Percentiles rank a stretch among this genome's conserved stretches.
phyloP scores from a whole-genome alignment of 1,284 basidiomycete species.

The Thecaphora thlaspeos region DNA sequence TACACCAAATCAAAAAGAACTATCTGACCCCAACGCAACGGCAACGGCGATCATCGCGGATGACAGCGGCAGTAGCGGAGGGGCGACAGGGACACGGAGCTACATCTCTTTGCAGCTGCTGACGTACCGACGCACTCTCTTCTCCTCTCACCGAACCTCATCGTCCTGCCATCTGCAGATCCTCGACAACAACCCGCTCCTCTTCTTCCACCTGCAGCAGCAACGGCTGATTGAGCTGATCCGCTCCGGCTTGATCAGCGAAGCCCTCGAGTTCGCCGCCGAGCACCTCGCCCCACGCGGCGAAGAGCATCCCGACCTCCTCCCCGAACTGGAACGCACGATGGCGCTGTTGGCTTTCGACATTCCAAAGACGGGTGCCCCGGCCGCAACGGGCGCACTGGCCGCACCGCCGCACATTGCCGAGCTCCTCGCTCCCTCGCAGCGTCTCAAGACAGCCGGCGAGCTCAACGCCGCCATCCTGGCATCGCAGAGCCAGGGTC shows the following conservation, averaged over 20 bases:
- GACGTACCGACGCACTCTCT: too few species aligned
- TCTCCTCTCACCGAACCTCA: too few species aligned
- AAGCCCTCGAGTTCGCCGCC: conserved; percentile 87
- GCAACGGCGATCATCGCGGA: too few species aligned
- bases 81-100: too few species aligned
- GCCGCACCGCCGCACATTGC: conserved; percentile 67
- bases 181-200: conserved; percentile 82
- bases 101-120: too few species aligned
- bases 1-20: conserved; percentile 24
- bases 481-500: conserved; percentile 83
- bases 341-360: conserved; percentile 95
- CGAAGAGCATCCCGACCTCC: conserved; percentile 89
- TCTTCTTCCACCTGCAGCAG: conserved; percentile 91
- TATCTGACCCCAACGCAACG: conserved; percentile 11
- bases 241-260: conserved; percentile 72
- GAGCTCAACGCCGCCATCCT: conserved; percentile 94
- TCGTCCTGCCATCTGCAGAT: conserved; percentile 65
- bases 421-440: conserved; percentile 75
- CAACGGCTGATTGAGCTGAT: conserved; percentile 94
- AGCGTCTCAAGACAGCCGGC: conserved; percentile 82
- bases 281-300: conserved; percentile 89
- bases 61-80: too few species aligned
- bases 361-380: conserved; percentile 18
- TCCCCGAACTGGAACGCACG: conserved; percentile 85
- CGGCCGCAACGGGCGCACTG: conserved; percentile 20